Conservation (phyloP, 139 green algal genomes). For the Chlorella sp. region DNA sequence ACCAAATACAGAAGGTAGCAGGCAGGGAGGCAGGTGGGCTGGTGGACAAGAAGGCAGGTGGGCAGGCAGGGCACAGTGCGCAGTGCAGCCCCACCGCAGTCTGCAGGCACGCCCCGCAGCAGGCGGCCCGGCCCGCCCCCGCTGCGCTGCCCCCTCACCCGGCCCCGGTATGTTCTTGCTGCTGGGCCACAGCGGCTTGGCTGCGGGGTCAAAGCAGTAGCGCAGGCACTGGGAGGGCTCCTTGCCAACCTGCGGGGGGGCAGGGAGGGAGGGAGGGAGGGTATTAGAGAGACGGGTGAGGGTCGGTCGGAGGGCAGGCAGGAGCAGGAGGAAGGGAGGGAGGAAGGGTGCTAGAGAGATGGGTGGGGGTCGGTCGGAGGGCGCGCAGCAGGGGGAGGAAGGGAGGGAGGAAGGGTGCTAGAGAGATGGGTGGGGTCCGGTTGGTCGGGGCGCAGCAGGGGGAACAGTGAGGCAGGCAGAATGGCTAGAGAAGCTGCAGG, state of each 20-base stretch:
- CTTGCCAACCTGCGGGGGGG: conserved; percentile 14
- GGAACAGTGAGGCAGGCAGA: not conserved
- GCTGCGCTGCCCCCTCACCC: not conserved
- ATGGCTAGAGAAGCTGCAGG: not conserved
- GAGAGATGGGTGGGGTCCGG: not conserved
- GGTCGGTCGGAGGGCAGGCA: not conserved
- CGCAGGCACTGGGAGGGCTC: conserved; percentile 68
- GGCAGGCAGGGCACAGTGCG: not conserved
- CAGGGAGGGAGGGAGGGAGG: not conserved
- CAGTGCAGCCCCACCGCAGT: not conserved
- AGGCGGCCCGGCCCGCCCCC: not conserved
- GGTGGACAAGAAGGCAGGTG: not conserved
- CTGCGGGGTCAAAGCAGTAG: conserved; percentile 78
- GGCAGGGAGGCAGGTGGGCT: not conserved
- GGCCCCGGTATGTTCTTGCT: conserved; percentile 31
- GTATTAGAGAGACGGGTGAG: not conserved
- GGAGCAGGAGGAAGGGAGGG: not conserved
- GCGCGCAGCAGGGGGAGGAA: not conserved
- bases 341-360: not conserved
- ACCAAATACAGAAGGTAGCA: no score
- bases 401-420: not conserved
- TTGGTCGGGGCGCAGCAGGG: not conserved
- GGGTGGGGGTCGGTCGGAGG: not conserved
- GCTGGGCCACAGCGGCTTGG: conserved; percentile 75
- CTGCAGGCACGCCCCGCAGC: no score